These are phyloP conservation scores for Cornus suecica DNA, from an alignment of 148 eudicot genomes.

Conservation along the genomic window DNA sequence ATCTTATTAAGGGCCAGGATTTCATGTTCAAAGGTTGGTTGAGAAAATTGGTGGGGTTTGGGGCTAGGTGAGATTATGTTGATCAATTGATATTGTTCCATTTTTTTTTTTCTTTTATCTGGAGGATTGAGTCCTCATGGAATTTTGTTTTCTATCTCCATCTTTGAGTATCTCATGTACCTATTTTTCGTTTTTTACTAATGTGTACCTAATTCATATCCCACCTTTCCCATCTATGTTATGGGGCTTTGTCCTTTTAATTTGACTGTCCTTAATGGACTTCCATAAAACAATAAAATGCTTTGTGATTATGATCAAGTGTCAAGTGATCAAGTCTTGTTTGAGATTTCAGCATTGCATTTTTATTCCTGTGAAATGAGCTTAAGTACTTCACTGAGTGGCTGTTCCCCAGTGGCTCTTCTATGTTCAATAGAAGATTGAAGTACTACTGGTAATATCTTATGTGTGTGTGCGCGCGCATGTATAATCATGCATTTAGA, in stretches of 20 bases:
- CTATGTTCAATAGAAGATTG: background rate
- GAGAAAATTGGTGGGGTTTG: background rate
- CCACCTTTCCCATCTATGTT: background rate
- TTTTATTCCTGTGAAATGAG: background rate
- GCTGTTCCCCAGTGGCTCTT: background rate
- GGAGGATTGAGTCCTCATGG: background rate
- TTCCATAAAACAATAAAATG: background rate
- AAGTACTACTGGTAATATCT: background rate
- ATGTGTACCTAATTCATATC: background rate
- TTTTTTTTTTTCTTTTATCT: background rate
- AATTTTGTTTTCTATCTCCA: background rate
- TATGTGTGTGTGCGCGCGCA: background rate
- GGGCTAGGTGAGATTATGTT: background rate
- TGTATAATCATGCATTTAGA: background rate
- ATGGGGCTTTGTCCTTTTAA: background rate
- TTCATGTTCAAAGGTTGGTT: constrained; percentile 3
- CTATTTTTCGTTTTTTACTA: background rate
- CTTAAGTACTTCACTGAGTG: background rate
- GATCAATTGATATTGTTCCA: too few relatives aligned
- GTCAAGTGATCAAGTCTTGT: background rate
- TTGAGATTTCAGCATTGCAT: background rate
- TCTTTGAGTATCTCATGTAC: background rate
- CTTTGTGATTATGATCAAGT: background rate
- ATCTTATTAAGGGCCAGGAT: background rate
- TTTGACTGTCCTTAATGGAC: background rate